Conservation (phyloP, 2,329 filamentous ascomycete genomes). For the Epichloe scottii region DNA sequence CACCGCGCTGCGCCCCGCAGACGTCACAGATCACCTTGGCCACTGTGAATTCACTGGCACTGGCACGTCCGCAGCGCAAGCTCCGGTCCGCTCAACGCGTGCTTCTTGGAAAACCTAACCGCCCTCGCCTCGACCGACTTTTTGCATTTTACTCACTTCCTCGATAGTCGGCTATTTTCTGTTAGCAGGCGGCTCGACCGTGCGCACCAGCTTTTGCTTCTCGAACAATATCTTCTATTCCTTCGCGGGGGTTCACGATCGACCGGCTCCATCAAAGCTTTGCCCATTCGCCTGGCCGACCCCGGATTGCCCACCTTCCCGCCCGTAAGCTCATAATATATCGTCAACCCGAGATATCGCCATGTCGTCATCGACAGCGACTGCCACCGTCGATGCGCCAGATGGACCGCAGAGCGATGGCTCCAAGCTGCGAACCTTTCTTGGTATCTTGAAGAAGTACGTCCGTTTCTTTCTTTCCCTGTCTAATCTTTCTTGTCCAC, state of each 20-base stretch:
- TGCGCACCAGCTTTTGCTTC: not conserved
- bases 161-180: not conserved
- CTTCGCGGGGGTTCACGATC: not conserved
- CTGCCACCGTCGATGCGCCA: slow-evolving; percentile 19
- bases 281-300: not conserved
- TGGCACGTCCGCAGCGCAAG: not conserved
- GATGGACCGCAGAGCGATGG: slow-evolving; percentile 56
- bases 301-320: not conserved
- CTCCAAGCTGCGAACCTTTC: slow-evolving; percentile 79
- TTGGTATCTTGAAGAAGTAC: slow-evolving; percentile 80
- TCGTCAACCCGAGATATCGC: slow-evolving; percentile 4
- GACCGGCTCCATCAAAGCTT: not conserved
- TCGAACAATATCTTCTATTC: not conserved
- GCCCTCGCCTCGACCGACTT: not conserved
- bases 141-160: not conserved
- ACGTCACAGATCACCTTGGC: slow-evolving; percentile 2
- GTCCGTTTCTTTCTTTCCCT: slow-evolving; percentile 15
- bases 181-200: not conserved
- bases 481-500: not conserved
- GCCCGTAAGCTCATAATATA: not conserved
- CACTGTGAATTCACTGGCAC: not conserved
- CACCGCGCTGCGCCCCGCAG: slow-evolving; percentile 2
- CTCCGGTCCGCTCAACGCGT: not conserved
- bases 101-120: not conserved
- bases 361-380: slow-evolving; percentile 27